These are phyloP conservation scores for Adiantum capillusveneris DNA, from an alignment of 75 land plant genomes.

Conservation along the genomic window DNA sequence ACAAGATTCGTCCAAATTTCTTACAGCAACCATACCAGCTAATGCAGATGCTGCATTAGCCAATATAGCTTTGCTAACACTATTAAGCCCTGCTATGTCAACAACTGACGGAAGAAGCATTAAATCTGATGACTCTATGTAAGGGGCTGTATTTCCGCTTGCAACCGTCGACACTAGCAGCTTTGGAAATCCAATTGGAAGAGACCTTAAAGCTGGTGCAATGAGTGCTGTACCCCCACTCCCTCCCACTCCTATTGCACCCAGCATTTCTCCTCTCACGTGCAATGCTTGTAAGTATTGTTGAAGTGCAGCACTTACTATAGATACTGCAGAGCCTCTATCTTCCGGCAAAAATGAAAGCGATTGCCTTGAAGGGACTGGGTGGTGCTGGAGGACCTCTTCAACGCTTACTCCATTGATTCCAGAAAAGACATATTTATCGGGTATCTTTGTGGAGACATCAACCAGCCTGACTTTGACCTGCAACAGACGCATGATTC, in stretches of 20 bases:
- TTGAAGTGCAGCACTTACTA: slow-evolving; percentile 61
- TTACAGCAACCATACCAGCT: slow-evolving; percentile 73
- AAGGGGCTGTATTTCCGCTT: slow-evolving; percentile 79
- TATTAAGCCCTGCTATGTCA: slow-evolving; percentile 81
- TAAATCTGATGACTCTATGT: slow-evolving; percentile 75
- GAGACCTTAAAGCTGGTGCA: slow-evolving; percentile 68
- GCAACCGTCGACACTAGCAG: slow-evolving; percentile 88
- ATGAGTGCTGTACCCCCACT: slow-evolving; percentile 89
- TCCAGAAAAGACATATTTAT: slow-evolving; percentile 11
- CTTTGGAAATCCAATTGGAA: slow-evolving; percentile 87
- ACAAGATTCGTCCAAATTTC: slow-evolving; percentile 3
- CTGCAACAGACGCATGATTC: too few species aligned
- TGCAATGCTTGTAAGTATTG: slow-evolving; percentile 37
- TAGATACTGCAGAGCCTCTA: slow-evolving; percentile 53
- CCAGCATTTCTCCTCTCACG: slow-evolving; percentile 34
- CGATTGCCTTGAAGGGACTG: slow-evolving; percentile 8
- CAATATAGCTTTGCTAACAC: slow-evolving; percentile 54
- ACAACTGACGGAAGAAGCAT: slow-evolving; percentile 83
- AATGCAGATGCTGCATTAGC: slow-evolving; percentile 82
- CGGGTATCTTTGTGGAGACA: slow-evolving; percentile 50
- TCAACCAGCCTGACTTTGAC: slow-evolving; percentile 69
- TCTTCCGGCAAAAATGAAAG: slow-evolving; percentile 44
- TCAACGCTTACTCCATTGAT: slow-evolving; percentile 43
- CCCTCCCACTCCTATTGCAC: slow-evolving; percentile 88
- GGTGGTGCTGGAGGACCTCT: slow-evolving; percentile 47